Base-by-base conservation (phyloP, 1,284 basidiomycete species). In the Amylostereum areolatum region DNA sequence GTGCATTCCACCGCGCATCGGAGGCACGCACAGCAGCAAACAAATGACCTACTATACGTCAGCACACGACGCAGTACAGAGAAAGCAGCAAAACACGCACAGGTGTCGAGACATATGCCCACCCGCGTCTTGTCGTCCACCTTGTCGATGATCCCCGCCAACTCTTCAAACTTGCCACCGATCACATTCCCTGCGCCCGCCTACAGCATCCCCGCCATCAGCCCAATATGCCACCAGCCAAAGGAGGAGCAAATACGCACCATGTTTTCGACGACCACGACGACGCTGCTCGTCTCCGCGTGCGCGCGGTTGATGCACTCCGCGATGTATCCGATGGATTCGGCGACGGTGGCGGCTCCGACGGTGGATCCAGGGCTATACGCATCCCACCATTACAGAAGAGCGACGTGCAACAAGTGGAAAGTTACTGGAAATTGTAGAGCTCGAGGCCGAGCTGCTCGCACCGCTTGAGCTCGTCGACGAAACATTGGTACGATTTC, bases 51-150 rank as follows among this genome's bases (percentile, higher is more conserved):
- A 32, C 0, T 44, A 34, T 32, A 5, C 4, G 11, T 36, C 11
- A 45, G 41, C 8, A 9, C 55, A 47, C 51, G 52, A 8, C 28
- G 51, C 2, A 52, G 12, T 32, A 43, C 29, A 11, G 28, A 35
- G 1, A 8, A 40, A 5, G 9, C 47, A 28, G 28, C 25, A 43
- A 12, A 41, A 11, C 11, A 60, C 80, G 46, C 55, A 82, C 91
- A 93, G 0, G 92, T 93, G 66, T 95, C 92, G 49, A 95, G 67
- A 65, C 91, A 94, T 2, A 93, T 83, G 0, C 89, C 86, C 0
- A 94, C 81, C 33, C 91, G 68, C 0, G 68, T 66, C 65, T 92
- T 92, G 62, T 93, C 81, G 4, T 83, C 70, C 1, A 94, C 86
- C n/a, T 72, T 69, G 0, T 68, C 62, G 37, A 95, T 92, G 51